A percentile compares a stretch with the other conserved stretches of the same genome.
phyloP scores from a whole-genome alignment of 352 stramenopile genomes.

The Phytophthora citricola region DNA sequence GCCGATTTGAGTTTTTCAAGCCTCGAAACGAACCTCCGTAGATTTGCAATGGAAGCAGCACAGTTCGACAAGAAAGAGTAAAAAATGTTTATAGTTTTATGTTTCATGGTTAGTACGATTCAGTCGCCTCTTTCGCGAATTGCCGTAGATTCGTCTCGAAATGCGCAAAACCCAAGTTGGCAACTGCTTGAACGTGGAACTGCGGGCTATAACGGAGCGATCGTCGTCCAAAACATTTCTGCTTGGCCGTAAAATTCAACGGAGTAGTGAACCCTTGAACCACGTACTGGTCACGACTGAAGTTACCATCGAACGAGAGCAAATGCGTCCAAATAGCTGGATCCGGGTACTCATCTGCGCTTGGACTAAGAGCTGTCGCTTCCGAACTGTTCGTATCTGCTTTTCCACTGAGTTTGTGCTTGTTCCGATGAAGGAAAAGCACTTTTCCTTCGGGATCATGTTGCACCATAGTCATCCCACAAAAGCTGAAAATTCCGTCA shows the following conservation, averaged over 20 bases:
- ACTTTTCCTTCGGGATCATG: slow-evolving; percentile 40
- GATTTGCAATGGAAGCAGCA: slow-evolving; percentile 12
- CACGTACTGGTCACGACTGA: slow-evolving; percentile 43
- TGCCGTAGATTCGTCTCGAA: slow-evolving; percentile 19
- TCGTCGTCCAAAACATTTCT: slow-evolving; percentile 62
- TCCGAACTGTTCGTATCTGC: not conserved
- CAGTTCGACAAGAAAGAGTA: not conserved
- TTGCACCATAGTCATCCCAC: slow-evolving; percentile 63
- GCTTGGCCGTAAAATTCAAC: slow-evolving; percentile 39
- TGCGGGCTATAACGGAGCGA: slow-evolving; percentile 20
- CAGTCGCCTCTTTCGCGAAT: slow-evolving; percentile 20
- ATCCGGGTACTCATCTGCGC: slow-evolving; percentile 24
- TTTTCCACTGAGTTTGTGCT: slow-evolving; percentile 43
- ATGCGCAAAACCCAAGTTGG: slow-evolving; percentile 6
- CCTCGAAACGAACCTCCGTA: slow-evolving; percentile 8
- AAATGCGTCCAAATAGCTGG: slow-evolving; percentile 68
- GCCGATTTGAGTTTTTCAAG: slow-evolving; percentile 9
- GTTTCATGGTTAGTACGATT: not conserved
- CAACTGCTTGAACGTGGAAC: slow-evolving; percentile 18
- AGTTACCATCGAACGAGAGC: slow-evolving; percentile 55
- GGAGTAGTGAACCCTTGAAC: slow-evolving; percentile 55
- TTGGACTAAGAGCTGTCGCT: not conserved
- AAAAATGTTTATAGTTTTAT: not conserved
- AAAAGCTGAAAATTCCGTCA: slow-evolving; percentile 40
- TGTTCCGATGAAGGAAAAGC: slow-evolving; percentile 63